Evolutionary conservation across 371 early-diverging fungal species (phyloP).

Genomic region (Mortierella sp.): DNA sequence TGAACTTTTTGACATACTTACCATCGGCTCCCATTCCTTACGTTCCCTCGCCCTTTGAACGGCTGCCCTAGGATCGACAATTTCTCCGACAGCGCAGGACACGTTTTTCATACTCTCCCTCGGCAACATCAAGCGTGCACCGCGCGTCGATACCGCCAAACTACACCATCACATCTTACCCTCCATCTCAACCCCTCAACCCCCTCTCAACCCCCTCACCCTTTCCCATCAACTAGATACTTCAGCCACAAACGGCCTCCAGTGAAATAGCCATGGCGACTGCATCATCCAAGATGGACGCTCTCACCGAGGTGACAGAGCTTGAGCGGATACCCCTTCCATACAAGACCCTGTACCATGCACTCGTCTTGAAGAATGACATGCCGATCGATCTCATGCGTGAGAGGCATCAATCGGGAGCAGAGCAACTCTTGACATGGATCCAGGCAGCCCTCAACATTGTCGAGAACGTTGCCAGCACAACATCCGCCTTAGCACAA

Average conservation of each 20-base stretch:
- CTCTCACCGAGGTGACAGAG: conserved; percentile 45
- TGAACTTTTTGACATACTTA: background rate
- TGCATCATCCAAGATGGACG: conserved; percentile 32
- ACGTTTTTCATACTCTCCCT: background rate
- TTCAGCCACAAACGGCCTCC: background rate
- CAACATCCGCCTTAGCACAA: conserved; percentile 10
- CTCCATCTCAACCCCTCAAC: background rate
- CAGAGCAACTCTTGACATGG: conserved; percentile 46
- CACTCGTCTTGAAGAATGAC: conserved; percentile 48
- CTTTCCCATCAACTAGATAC: background rate
- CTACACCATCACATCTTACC: background rate
- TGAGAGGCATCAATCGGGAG: conserved; percentile 34
- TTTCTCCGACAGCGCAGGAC: background rate
- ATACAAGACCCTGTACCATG: conserved; percentile 50
- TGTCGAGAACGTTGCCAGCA: conserved; percentile 15
- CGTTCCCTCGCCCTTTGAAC: background rate
- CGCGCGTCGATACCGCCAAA: background rate
- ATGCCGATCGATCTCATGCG: conserved; percentile 47
- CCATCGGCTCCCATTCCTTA: background rate
- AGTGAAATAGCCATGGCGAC: conserved; percentile 24
- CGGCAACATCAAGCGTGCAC: no score
- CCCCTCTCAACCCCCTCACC: background rate
- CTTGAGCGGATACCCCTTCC: conserved; percentile 51
- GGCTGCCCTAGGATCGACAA: background rate
- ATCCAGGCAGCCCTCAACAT: conserved; percentile 34